Evolutionary conservation across 2,329 filamentous ascomycete genomes (phyloP), one percentile per base, ranked within the genome.

Genomic region (Knufia petricola): DNA sequence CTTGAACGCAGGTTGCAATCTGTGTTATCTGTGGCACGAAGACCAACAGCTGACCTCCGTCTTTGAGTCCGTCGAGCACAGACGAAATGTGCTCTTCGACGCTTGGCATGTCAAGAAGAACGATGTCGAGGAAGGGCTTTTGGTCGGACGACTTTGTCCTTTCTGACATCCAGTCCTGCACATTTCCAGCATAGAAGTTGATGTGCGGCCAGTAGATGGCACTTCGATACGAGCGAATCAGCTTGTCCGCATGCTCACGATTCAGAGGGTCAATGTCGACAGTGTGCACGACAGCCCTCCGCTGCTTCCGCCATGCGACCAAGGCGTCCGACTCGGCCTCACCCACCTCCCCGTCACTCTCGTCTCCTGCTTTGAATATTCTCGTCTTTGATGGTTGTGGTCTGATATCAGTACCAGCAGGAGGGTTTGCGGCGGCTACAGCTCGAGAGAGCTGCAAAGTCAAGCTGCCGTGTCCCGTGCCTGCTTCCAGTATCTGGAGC

Each of bases 21-120:
- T 90, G 86, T 8, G 85, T 88, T 50, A 92, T 79, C 57, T 80
- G 86, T 0, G 86, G 86, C 55, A 79, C 81, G 66, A 88, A 92
- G 1, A 87, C 72, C 12, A 84, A 70, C 26, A 90, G 68, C 7
- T 77, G 68, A 0, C 81, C 85, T 58, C 84, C 77, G 1, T 76
- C 71, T 32, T 76, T 76, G 46, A 92, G 65, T 12, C 80, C 77
- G 1, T 64, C 64, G 0, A 66, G 62, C 17, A 72, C 66, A 53
- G 71, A 66, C 1, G 67, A 60, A 32, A 74, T 69, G 38, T 67
- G 72, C 9, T 62, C 55, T 46, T 85, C 70, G 1, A 81, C 75
- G 24, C 71, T 73, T 0, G 86, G 85, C 51, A 92, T 73, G 61
- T 92, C 86, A 17, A 92, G 72, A 52, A 90, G 76, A 0, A 79